These are phyloP conservation scores for Limnanthes douglasii DNA, from an alignment of 345 rosid genomes.

Conservation along the genomic window DNA sequence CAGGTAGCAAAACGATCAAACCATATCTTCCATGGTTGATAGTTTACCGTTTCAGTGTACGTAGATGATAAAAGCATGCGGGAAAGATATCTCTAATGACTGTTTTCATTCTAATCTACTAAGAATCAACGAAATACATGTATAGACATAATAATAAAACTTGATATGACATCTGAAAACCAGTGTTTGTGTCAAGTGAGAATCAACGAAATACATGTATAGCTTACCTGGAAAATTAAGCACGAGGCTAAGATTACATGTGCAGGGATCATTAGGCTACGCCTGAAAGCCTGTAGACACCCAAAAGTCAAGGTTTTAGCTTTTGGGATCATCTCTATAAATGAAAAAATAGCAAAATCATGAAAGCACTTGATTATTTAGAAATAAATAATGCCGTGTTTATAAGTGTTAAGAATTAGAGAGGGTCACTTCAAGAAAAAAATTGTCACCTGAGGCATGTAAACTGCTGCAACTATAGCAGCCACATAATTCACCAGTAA, in stretches of 20 bases:
- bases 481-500: constrained; percentile 66
- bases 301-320: constrained; percentile 3
- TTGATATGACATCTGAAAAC: background rate
- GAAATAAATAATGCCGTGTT: background rate
- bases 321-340: constrained; percentile 2
- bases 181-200: too few species aligned
- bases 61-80: background rate
- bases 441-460: constrained; percentile 72
- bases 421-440: constrained; percentile 6
- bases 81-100: too few species aligned
- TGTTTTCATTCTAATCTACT: too few species aligned
- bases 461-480: constrained; percentile 59
- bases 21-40: too few species aligned
- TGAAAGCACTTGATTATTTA: background rate
- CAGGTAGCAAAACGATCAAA: too few species aligned
- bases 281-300: constrained; percentile 59
- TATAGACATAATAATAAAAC: background rate
- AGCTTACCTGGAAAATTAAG: constrained; percentile 72
- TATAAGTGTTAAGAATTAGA: constrained; percentile 2
- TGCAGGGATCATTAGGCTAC: constrained; percentile 60
- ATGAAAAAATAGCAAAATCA: constrained; percentile 1
- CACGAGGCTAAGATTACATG: constrained; percentile 53
- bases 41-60: background rate
- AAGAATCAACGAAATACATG: background rate
- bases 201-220: too few species aligned